Conservation (phyloP, 78 protist species). For the Isochrysis galbana region DNA sequence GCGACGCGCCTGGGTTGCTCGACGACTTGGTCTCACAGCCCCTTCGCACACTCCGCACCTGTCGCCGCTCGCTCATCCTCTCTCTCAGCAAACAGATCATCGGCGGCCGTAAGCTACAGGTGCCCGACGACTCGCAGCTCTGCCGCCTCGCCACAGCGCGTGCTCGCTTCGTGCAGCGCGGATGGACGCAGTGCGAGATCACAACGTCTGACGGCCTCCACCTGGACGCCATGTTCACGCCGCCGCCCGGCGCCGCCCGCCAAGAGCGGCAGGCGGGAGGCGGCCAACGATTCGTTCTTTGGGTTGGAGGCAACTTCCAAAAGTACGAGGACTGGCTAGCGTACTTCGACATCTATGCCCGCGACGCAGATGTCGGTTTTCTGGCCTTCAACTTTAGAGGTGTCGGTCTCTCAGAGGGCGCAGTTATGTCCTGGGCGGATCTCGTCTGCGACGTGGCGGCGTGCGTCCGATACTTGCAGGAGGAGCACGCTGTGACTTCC, state of each 20-base stretch:
- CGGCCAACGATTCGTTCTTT: background rate
- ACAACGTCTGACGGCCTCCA: background rate
- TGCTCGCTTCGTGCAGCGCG: background rate
- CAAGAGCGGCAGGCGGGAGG: background rate
- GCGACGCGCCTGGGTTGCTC: background rate
- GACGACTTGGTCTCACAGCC: background rate
- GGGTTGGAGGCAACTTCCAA: background rate
- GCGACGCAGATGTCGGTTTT: background rate
- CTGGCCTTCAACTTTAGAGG: constrained; percentile 6
- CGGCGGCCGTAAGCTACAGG: background rate
- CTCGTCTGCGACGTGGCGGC: background rate
- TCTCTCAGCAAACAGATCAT: background rate
- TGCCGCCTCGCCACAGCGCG: background rate
- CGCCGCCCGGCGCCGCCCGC: background rate
- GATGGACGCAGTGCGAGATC: background rate
- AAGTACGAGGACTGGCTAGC: constrained; percentile 2
- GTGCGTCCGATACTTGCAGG: background rate
- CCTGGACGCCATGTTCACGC: background rate
- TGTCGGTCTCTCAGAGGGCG: background rate
- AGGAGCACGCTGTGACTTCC: background rate
- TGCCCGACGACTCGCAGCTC: background rate
- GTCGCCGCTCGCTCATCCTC: background rate
- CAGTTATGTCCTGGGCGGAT: background rate
- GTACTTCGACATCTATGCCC: background rate
- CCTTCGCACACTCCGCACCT: background rate